Evolutionary conservation across 2,329 filamentous ascomycete species (phyloP).

Genomic region (Chaetomium globosum): DNA sequence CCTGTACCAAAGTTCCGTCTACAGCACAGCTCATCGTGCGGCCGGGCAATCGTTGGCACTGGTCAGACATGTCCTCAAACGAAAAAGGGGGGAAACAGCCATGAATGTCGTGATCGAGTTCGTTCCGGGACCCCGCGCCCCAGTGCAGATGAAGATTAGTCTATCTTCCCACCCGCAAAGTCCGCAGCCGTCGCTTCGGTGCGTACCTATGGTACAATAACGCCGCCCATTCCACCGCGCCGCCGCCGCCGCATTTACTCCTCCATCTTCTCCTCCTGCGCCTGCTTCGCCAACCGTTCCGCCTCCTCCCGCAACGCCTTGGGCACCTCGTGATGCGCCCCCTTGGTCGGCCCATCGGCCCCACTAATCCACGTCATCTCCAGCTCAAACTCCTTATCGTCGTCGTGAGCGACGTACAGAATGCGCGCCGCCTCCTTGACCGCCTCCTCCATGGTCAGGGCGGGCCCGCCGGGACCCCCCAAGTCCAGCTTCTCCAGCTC

Average conservation of each 20-base stretch:
- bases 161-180: slow-evolving; percentile 30
- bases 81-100: not conserved
- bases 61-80: not conserved
- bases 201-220: slow-evolving; percentile 30
- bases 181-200: slow-evolving; percentile 14
- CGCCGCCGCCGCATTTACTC: slow-evolving; percentile 60
- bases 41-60: not conserved
- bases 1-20: not conserved
- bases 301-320: slow-evolving; percentile 89
- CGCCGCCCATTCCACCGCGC: slow-evolving; percentile 2
- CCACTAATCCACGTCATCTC: slow-evolving; percentile 99
- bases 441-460: slow-evolving; percentile 78
- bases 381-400: slow-evolving; percentile 99
- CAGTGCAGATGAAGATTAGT: slow-evolving; percentile 32
- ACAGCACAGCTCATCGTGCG: not conserved
- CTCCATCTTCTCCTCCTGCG: slow-evolving; percentile 83
- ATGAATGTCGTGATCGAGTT: not conserved
- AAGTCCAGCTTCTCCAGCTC: slow-evolving; percentile 98
- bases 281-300: slow-evolving; percentile 87
- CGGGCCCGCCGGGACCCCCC: slow-evolving; percentile 60
- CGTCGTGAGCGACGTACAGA: slow-evolving; percentile 96
- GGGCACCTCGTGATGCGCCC: slow-evolving; percentile 89
- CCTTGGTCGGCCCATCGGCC: slow-evolving; percentile 83
- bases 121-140: slow-evolving; percentile 11
- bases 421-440: slow-evolving; percentile 97